Evolutionary conservation across 2,329 filamentous ascomycete species (phyloP).

Genomic region (Exophiala dermatitidis): DNA sequence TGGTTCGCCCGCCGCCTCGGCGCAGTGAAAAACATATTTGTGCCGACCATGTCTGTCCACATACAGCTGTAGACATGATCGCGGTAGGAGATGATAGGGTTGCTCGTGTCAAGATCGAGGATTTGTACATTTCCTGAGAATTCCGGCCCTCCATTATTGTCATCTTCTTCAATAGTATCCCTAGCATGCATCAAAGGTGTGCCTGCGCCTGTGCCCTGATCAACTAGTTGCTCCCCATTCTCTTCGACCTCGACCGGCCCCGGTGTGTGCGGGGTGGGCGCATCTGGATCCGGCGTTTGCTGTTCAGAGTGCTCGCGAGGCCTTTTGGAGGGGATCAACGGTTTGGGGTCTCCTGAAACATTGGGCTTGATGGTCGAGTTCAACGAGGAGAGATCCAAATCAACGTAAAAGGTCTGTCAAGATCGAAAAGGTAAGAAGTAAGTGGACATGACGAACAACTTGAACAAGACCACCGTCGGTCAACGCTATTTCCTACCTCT

Average conservation of each 20-base stretch:
- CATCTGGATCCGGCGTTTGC: slow-evolving; percentile 12
- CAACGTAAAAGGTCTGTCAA: slow-evolving; percentile 51
- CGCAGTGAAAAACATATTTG: slow-evolving; percentile 65
- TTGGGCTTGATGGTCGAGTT: slow-evolving; percentile 33
- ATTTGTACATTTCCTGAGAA: slow-evolving; percentile 56
- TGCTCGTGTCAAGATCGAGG: slow-evolving; percentile 67
- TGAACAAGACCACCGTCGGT: background rate
- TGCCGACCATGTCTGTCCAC: slow-evolving; percentile 79
- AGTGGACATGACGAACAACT: slow-evolving; percentile 1
- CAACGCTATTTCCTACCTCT: slow-evolving; percentile 38
- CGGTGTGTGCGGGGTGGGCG: slow-evolving; percentile 3
- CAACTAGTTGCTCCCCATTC: background rate
- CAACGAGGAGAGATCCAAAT: slow-evolving; percentile 49
- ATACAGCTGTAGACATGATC: slow-evolving; percentile 69
- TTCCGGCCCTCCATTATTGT: slow-evolving; percentile 32
- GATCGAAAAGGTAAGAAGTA: slow-evolving; percentile 7
- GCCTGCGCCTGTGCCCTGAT: too few species aligned
- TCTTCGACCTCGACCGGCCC: slow-evolving; percentile 4
- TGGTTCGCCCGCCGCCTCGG: slow-evolving; percentile 41
- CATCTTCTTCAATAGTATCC: slow-evolving; percentile 31
- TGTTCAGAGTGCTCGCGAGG: slow-evolving; percentile 4
- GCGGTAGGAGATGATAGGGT: slow-evolving; percentile 73
- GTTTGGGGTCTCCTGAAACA: slow-evolving; percentile 4
- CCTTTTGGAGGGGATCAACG: slow-evolving; percentile 13
- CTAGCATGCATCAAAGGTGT: slow-evolving; percentile 24